A percentile compares a stretch with the other conserved stretches of the same genome.
phyloP scores from a whole-genome alignment of 2,329 filamentous ascomycete species.

The Phyllosticta paracitricarpa region DNA sequence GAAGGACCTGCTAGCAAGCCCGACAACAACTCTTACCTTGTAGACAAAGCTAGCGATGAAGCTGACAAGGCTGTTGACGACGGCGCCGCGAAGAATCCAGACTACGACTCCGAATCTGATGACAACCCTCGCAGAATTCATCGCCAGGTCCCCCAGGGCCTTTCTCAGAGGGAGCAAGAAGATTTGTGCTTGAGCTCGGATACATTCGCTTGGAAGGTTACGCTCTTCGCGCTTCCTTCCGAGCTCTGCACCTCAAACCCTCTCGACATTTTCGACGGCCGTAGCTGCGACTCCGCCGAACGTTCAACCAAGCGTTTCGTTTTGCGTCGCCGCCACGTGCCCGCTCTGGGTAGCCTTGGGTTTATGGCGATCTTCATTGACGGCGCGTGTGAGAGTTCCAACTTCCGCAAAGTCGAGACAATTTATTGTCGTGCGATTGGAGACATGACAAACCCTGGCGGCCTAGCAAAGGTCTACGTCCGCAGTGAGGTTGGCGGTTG shows the following conservation, averaged over 20 bases:
- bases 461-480: not conserved
- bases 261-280: not conserved
- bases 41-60: too few species aligned
- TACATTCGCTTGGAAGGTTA: not conserved
- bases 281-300: not conserved
- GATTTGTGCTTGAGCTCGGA: not conserved
- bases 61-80: too few species aligned
- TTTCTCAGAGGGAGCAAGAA: too few species aligned
- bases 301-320: not conserved
- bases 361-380: slow-evolving; percentile 32
- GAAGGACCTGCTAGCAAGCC: too few species aligned
- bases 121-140: too few species aligned
- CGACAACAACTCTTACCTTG: too few species aligned
- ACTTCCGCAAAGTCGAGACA: not conserved
- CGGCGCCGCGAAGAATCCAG: too few species aligned
- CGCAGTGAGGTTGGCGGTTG: slow-evolving; percentile 8
- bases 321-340: not conserved
- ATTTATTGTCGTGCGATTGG: slow-evolving; percentile 20
- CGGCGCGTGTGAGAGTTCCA: slow-evolving; percentile 29
- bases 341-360: not conserved
- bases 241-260: not conserved
- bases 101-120: too few species aligned
- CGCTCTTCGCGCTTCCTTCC: not conserved
- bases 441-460: slow-evolving; percentile 21
- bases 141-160: too few species aligned